These are phyloP conservation scores for Saccharomycopsis fermentans DNA, from an alignment of 805 yeast species.

Conservation along the genomic window DNA sequence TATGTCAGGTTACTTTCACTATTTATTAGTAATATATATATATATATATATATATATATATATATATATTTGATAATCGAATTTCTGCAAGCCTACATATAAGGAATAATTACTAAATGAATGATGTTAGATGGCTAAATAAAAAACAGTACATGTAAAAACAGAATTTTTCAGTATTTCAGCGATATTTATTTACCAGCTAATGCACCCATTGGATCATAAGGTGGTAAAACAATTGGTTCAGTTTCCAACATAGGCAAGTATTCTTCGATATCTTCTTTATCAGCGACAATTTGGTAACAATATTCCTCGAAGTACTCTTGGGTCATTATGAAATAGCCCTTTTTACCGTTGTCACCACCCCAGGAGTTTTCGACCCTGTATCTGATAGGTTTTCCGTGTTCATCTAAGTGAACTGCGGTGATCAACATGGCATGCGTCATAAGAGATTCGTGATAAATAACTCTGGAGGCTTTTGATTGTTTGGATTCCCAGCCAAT, in stretches of 20 bases:
- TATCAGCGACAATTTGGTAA: constrained; percentile 58
- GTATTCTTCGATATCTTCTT: constrained; percentile 36
- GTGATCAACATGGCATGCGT: constrained; percentile 86
- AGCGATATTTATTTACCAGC: constrained; percentile 28
- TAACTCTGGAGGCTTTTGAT: constrained; percentile 57
- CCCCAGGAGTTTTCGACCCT: constrained; percentile 77
- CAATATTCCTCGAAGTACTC: constrained; percentile 67
- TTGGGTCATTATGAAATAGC: constrained; percentile 63
- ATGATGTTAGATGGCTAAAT: background rate
- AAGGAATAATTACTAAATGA: too few species aligned
- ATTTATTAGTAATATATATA: too few species aligned
- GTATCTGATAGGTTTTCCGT: constrained; percentile 53
- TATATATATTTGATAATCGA: background rate
- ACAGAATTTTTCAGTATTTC: too few species aligned
- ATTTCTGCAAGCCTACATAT: too few species aligned
- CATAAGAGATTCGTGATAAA: constrained; percentile 65
- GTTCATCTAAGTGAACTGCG: constrained; percentile 63
- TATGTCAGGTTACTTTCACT: too few species aligned
- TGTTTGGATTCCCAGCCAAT: constrained; percentile 45
- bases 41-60: too few species aligned
- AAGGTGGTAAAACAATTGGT: constrained; percentile 55
- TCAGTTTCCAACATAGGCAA: constrained; percentile 34
- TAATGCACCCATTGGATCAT: constrained; percentile 76
- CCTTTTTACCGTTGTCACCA: constrained; percentile 53
- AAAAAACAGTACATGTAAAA: too few species aligned